These are phyloP conservation scores for Apiotrichum laibachii DNA, from an alignment of 1,284 basidiomycete genomes.

Conservation along the genomic window DNA sequence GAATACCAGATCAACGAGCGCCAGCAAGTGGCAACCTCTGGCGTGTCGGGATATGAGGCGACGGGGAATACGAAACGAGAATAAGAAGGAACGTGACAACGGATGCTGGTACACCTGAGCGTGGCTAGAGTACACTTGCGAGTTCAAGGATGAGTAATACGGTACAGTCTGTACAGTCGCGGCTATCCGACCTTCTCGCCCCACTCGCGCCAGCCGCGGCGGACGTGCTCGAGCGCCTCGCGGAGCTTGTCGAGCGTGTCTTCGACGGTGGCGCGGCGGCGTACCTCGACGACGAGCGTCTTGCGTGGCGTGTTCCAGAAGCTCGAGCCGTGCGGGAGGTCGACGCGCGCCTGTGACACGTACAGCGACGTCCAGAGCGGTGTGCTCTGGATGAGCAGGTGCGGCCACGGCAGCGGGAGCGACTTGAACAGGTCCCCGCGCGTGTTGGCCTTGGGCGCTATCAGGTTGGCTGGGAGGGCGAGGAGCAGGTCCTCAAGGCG, in stretches of 20 bases:
- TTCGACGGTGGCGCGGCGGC: slow-evolving; percentile 26
- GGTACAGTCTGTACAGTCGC: not conserved
- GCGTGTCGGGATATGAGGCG: no score
- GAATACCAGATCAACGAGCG: no score
- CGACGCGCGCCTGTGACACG: slow-evolving; percentile 24
- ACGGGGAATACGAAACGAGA: no score
- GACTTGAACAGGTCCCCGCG: slow-evolving; percentile 3
- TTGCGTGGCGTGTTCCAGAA: slow-evolving; percentile 13
- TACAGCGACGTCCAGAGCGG: slow-evolving; percentile 39
- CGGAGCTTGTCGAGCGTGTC: slow-evolving; percentile 26
- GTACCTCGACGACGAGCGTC: slow-evolving; percentile 37
- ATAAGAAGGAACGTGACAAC: no score
- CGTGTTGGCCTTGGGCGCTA: slow-evolving; percentile 6
- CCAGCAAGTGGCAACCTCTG: no score
- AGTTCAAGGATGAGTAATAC: no score
- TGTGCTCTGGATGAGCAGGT: slow-evolving; percentile 31
- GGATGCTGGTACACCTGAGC: no score
- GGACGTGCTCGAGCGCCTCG: slow-evolving; percentile 36
- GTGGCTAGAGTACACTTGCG: no score
- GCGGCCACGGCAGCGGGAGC: slow-evolving; percentile 33
- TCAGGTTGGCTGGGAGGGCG: slow-evolving; percentile 25
- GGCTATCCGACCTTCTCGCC: slow-evolving; percentile 19
- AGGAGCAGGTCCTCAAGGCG: slow-evolving; percentile 43
- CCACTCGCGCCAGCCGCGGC: slow-evolving; percentile 31
- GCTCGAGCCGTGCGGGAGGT: not conserved